Evolutionary conservation across 2,329 filamentous ascomycete species (phyloP), one percentile per base, ranked within the genome.

Genomic region (Penicillium rolfsii): DNA sequence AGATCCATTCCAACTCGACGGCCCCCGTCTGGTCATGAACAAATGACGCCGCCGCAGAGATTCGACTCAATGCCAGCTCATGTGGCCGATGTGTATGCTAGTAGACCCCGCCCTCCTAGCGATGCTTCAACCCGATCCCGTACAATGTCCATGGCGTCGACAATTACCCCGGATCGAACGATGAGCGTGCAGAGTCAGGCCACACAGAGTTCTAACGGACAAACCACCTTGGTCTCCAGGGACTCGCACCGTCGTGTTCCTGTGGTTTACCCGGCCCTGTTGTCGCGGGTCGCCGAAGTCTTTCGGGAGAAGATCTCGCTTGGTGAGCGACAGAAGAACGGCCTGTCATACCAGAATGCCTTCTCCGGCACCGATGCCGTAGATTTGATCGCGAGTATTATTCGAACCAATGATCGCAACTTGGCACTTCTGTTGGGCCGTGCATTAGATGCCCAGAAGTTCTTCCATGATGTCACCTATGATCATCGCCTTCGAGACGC

Each of bases 381-480:
- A 22, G 95, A 99, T 75, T 85, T 98, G 60, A 90, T 99, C 66
- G 91, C 91, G 0, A 96, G 96, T 73, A 98, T 99, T 67, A 98
- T 99, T 77, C 90, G 96, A 73, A 99, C 95, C 1, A 97, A 92
- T 0, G 95, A 99, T 77, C 87, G 95, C 61, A 99, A 99, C 74
- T 82, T 99, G 62, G 95, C 95, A 11, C 82, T 99, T 52, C 85
- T 99, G 9, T 82, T 99, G 16, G 95, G 95, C 64, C 87, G 95
- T 73, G 93, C 95, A 45, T 81, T 99, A 62, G 95, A 99, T 79
- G 95, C 95, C 26, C 95, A 99, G 74, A 98, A 98, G 76, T 97
- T 97, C 80, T 99, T 99, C 75, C 95, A 99, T 80, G 95, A 99
- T 83, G 95, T 98, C 54, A 97, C 94, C 0, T 99, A 99, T 77